Conservation (phyloP, 257 asterid genomes). For the Gentiana macrophylla region DNA sequence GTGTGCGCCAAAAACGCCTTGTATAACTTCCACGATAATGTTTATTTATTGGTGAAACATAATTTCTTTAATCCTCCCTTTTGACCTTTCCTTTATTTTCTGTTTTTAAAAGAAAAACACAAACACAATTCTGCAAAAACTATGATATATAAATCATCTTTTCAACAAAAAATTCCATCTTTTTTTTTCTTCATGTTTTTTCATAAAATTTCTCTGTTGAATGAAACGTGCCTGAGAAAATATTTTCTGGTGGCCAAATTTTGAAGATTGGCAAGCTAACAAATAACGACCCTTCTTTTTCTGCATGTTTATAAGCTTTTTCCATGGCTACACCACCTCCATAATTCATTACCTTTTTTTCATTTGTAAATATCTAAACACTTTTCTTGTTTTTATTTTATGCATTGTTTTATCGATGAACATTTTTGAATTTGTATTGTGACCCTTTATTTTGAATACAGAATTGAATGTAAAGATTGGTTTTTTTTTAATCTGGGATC, state of each 20-base stretch:
- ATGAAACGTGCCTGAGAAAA: too few relatives aligned
- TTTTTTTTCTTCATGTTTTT: neutral
- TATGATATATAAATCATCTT: neutral
- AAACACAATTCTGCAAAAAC: too few relatives aligned
- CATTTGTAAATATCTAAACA: neutral
- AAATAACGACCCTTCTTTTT: neutral
- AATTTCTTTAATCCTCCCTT: too few relatives aligned
- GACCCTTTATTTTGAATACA: slow-evolving; percentile 3
- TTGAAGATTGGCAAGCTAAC: neutral
- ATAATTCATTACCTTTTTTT: too few relatives aligned
- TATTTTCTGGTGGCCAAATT: neutral
- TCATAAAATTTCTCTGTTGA: too few relatives aligned
- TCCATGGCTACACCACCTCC: neutral
- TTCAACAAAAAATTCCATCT: neutral
- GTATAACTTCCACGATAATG: too few relatives aligned
- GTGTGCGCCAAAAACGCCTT: too few relatives aligned
- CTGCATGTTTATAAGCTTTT: slow-evolving; percentile 2
- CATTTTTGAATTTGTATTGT: too few relatives aligned
- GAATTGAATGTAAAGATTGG: slow-evolving; percentile 1
- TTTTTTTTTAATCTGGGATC: slow-evolving; percentile 1
- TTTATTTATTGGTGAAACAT: too few relatives aligned
- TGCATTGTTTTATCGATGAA: too few relatives aligned
- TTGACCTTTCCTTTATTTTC: too few relatives aligned
- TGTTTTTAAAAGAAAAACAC: too few relatives aligned
- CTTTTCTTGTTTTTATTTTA: neutral